Percentiles rank a stretch among this genome's conserved stretches.
Conservation (phyloP, 1,139 yeast genomes). For the Saccharomyces uvarum region DNA sequence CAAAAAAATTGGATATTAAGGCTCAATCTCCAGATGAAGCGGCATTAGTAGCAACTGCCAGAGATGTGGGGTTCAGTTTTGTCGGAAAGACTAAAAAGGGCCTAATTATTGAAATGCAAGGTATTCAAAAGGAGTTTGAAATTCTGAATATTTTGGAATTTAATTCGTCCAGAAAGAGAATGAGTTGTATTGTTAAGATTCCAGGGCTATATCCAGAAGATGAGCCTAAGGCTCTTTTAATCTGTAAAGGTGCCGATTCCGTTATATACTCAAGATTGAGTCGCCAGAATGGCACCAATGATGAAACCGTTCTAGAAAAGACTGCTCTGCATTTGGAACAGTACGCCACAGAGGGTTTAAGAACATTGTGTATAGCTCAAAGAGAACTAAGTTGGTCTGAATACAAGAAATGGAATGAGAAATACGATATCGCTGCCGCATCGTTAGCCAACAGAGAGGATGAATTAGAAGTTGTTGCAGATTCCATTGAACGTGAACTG, state of each 20-base stretch:
- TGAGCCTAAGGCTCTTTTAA: slow-evolving; percentile 45
- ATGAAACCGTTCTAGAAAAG: slow-evolving; percentile 40
- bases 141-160: slow-evolving; percentile 74
- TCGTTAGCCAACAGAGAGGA: slow-evolving; percentile 73
- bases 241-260: slow-evolving; percentile 93
- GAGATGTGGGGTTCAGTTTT: slow-evolving; percentile 85
- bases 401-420: slow-evolving; percentile 59
- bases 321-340: slow-evolving; percentile 86
- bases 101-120: slow-evolving; percentile 64
- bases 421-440: slow-evolving; percentile 69
- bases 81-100: slow-evolving; percentile 67
- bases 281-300: slow-evolving; percentile 30
- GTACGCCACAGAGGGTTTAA: slow-evolving; percentile 92
- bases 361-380: slow-evolving; percentile 89
- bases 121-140: slow-evolving; percentile 62
- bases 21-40: slow-evolving; percentile 99
- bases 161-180: slow-evolving; percentile 88
- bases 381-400: slow-evolving; percentile 56
- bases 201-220: slow-evolving; percentile 41
- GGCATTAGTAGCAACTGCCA: slow-evolving; percentile 86
- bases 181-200: slow-evolving; percentile 81
- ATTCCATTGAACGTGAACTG: slow-evolving; percentile 68
- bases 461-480: slow-evolving; percentile 68
- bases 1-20: slow-evolving; percentile 57
- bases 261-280: slow-evolving; percentile 72